phyloP scores from a whole-genome alignment of 768 basidiomycete genomes.

The Cystofilobasidium ferigula region DNA sequence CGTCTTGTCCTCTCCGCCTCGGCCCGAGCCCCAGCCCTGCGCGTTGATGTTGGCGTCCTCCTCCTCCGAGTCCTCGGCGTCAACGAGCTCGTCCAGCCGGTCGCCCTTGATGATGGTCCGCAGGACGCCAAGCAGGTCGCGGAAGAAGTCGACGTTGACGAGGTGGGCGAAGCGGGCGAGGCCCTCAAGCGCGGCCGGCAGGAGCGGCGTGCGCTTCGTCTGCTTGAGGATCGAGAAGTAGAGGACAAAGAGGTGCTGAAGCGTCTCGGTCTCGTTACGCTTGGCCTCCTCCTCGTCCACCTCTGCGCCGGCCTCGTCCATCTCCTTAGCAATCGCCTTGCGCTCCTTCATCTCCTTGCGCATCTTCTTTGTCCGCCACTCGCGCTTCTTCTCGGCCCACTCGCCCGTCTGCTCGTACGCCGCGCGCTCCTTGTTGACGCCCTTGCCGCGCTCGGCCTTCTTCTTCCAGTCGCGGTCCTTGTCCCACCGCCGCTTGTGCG shows the following conservation, averaged over 20 bases:
- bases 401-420: constrained; percentile 47
- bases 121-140: constrained; percentile 78
- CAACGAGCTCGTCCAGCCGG: constrained; percentile 27
- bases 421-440: constrained; percentile 45
- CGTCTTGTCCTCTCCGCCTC: constrained; percentile 41
- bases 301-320: constrained; percentile 87
- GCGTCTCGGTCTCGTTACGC: constrained; percentile 81
- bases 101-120: constrained; percentile 58
- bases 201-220: constrained; percentile 58
- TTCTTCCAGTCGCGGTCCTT: constrained; percentile 27
- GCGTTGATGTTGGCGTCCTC: constrained; percentile 39
- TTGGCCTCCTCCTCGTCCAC: constrained; percentile 84
- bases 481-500: constrained; percentile 24
- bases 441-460: constrained; percentile 27
- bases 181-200: constrained; percentile 79
- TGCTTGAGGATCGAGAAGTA: constrained; percentile 94
- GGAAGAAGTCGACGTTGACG: constrained; percentile 97
- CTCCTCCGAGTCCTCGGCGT: constrained; percentile 33
- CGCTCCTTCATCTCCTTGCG: constrained; percentile 74
- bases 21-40: constrained; percentile 35
- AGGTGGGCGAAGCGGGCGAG: constrained; percentile 89
- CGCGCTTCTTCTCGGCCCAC: constrained; percentile 41
- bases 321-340: constrained; percentile 79
- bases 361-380: constrained; percentile 84
- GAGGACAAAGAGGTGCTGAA: constrained; percentile 90